Percentiles rank a stretch among this genome's conserved stretches.
Evolutionary conservation across 495 filamentous ascomycete species (phyloP).

Genomic region (Penicillium dipodomyicola): DNA sequence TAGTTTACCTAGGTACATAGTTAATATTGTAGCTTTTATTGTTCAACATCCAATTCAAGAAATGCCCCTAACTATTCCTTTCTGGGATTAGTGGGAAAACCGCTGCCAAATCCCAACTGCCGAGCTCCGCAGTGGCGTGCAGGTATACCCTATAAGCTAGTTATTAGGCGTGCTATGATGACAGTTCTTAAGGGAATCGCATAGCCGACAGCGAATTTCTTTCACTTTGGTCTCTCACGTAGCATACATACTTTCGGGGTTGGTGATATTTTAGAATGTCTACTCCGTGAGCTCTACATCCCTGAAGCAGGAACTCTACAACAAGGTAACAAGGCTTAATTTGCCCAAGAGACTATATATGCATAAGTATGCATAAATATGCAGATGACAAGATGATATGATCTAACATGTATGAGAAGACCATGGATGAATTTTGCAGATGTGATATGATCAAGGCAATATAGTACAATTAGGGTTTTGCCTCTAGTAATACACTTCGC

Average conservation of each 20-base stretch:
- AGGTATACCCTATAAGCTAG: neutral
- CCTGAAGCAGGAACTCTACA: neutral
- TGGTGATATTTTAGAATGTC: slow-evolving; percentile 5
- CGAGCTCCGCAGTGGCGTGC: slow-evolving; percentile 13
- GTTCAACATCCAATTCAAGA: neutral
- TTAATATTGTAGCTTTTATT: neutral
- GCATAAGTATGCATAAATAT: neutral
- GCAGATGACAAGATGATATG: neutral
- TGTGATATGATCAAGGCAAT: neutral
- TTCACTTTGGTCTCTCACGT: neutral
- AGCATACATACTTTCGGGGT: slow-evolving; percentile 9
- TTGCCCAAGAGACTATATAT: neutral
- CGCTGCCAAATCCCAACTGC: slow-evolving; percentile 18
- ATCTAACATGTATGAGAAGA: neutral
- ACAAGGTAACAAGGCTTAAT: slow-evolving; percentile 2
- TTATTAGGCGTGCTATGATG: neutral
- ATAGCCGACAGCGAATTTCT: neutral
- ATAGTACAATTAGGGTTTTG: neutral
- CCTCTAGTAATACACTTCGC: neutral
- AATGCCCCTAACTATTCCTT: neutral
- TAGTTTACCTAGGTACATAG: neutral
- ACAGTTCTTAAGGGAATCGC: neutral
- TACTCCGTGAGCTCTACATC: slow-evolving; percentile 3
- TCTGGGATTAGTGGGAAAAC: slow-evolving; percentile 18
- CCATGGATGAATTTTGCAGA: neutral